A percentile compares a stretch with the other conserved stretches of the same genome.
Conservation (phyloP, 768 basidiomycete species). For the Coprinellus micaceus region DNA sequence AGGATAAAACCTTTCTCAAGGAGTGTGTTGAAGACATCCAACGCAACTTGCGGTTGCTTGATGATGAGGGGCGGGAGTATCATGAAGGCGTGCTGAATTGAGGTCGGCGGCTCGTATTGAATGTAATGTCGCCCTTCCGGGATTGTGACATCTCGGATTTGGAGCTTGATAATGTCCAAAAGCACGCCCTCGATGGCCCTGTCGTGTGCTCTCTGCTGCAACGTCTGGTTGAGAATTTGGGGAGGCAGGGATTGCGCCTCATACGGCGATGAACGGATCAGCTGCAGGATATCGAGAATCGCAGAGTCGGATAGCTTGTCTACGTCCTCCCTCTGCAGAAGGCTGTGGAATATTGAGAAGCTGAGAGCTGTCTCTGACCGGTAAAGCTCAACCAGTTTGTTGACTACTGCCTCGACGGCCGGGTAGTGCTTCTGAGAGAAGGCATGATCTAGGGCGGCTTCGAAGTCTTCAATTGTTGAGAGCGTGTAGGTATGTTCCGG, state of each 20-base stretch:
- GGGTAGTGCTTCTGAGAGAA: background rate
- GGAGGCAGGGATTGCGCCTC: background rate
- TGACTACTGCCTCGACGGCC: background rate
- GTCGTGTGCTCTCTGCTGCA: background rate
- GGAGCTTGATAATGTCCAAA: background rate
- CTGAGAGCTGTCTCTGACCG: background rate
- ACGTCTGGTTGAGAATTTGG: background rate
- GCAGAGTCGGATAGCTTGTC: background rate
- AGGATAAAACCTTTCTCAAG: constrained; percentile 44
- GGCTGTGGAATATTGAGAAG: constrained; percentile 1
- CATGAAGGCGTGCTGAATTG: constrained; percentile 38
- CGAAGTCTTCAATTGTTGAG: constrained; percentile 1
- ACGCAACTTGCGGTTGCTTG: constrained; percentile 32
- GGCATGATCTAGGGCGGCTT: background rate
- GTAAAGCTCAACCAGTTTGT: constrained; percentile 2
- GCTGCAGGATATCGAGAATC: background rate
- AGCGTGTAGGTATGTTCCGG: background rate
- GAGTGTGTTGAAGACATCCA: constrained; percentile 49
- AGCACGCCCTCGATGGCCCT: background rate
- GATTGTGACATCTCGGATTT: constrained; percentile 11
- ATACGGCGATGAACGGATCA: constrained; percentile 1
- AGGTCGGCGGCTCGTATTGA: constrained; percentile 33
- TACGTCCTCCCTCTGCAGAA: background rate
- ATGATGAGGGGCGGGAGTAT: constrained; percentile 41
- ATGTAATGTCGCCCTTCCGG: background rate